phyloP scores from a whole-genome alignment of 2,329 filamentous ascomycete species.

The Sphaerulina vaccinii region DNA sequence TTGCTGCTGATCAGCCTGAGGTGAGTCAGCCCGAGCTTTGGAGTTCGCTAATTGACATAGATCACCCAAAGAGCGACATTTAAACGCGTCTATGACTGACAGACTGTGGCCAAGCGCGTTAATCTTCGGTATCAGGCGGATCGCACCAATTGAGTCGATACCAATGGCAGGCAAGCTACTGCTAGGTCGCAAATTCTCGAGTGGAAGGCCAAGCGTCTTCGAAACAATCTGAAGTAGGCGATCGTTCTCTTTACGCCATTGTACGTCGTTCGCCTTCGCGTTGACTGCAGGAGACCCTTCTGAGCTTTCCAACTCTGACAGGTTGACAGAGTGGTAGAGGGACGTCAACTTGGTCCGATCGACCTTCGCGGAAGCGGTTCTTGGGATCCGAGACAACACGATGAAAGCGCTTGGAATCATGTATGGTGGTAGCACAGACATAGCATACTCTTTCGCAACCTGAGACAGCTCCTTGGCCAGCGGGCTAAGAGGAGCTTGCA shows the following conservation, averaged over 20 bases:
- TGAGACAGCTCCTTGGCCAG: conserved; percentile 10
- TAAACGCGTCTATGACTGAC: conserved; percentile 18
- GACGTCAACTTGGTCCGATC: conserved; percentile 16
- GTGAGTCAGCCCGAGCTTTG: neutral
- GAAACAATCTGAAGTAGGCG: conserved; percentile 12
- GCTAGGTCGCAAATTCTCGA: conserved; percentile 4
- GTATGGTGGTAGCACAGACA: conserved; percentile 13
- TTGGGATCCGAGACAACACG: conserved; percentile 14
- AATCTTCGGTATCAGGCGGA: conserved; percentile 19
- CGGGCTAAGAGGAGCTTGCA: neutral
- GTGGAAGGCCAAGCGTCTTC: neutral
- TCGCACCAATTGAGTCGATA: conserved; percentile 21
- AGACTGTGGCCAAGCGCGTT: conserved; percentile 15
- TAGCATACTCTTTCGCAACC: conserved; percentile 9
- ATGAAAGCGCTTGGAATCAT: conserved; percentile 20
- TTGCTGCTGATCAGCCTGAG: neutral
- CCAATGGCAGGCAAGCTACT: conserved; percentile 17
- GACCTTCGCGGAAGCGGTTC: conserved; percentile 17
- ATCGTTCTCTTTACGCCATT: conserved; percentile 10
- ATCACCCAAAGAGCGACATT: conserved; percentile 15
- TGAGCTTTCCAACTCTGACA: conserved; percentile 7
- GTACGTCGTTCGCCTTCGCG: neutral
- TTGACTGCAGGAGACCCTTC: neutral
- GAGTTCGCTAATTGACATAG: conserved; percentile 10
- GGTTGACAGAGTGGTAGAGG: conserved; percentile 14